Base-by-base conservation (phyloP, 805 yeast species). In the Grigorovia jiainica region DNA sequence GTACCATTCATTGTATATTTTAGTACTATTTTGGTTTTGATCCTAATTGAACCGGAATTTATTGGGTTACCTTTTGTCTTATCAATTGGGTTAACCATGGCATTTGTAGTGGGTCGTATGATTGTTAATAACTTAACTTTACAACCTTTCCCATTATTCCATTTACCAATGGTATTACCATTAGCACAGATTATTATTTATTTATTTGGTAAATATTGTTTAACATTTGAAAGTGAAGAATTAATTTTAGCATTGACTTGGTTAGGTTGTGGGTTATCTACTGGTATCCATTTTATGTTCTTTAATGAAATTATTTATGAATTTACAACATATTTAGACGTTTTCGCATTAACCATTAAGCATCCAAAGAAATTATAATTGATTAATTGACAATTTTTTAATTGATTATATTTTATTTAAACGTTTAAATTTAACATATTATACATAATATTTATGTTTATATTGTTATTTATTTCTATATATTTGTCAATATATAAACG, bases 81-180 rank as follows among this genome's bases (percentile, higher is more conserved):
- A 39, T 73, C 89, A 18, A 78, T 84, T 53, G 95, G 95, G 3
- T 70, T 83, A 41, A 74, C 83, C 1, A 64, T 82, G 51, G 96
- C 97, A 0, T 82, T 86, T 55, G 71, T 77, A 3, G 97, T 90
- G 16, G 97, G 97, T 4, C 76, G 94, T 55, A 86, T 89, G 48
- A 89, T 89, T 54, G 70, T 82, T 42, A 90, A 85, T 2, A 97
- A 89, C 61, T 75, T 90, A 51, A 86, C 97, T 0, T 65, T 73
- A 40, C 95, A 85, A 61, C 64, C 68, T 13, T 87, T 83, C 70
- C 97, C 97, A 41, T 64, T 69, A 58, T 51, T 75, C 47, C 84
- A 87, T 42, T 70, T 82, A 19, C 87, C 95, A 40, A 77, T 79
- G 70, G 69, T 75, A 29, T 68, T 86, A 43, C 84, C 96, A 52